Conservation (phyloP, 2,329 filamentous ascomycete genomes). For the Colletotrichum nymphaeae region DNA sequence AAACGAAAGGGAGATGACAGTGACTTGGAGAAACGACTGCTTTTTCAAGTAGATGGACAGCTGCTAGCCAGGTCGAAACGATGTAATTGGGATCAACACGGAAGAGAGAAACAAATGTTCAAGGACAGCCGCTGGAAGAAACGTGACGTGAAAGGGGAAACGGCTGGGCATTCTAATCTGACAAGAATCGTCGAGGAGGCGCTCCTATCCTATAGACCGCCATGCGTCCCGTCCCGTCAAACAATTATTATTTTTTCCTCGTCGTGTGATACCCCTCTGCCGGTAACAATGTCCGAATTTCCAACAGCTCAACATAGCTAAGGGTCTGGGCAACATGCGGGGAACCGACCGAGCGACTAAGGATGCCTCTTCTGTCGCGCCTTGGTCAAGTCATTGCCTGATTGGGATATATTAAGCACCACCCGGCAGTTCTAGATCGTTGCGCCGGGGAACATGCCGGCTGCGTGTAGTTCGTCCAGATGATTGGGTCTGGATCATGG, state of each 20-base stretch:
- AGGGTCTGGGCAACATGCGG: slow-evolving; percentile 4
- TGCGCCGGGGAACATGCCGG: slow-evolving; percentile 1
- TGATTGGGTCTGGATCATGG: not conserved
- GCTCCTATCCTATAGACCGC: not conserved
- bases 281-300: slow-evolving; percentile 6
- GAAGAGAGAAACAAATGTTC: not conserved
- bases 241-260: not conserved
- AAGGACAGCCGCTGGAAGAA: not conserved
- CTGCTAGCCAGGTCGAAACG: not conserved
- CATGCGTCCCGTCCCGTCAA: not conserved
- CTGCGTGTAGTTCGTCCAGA: not conserved
- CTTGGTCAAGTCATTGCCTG: not conserved
- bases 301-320: not conserved
- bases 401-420: slow-evolving; percentile 1
- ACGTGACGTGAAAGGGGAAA: not conserved
- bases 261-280: slow-evolving; percentile 4
- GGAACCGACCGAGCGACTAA: slow-evolving; percentile 22
- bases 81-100: not conserved
- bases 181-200: not conserved
- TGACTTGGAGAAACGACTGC: too few relatives aligned
- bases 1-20: not conserved
- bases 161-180: too few relatives aligned
- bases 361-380: not conserved
- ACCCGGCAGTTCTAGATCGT: not conserved
- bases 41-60: too few relatives aligned